Evolutionary conservation across 2,329 filamentous ascomycete species (phyloP).

Genomic region (Gyromitra esculenta): DNA sequence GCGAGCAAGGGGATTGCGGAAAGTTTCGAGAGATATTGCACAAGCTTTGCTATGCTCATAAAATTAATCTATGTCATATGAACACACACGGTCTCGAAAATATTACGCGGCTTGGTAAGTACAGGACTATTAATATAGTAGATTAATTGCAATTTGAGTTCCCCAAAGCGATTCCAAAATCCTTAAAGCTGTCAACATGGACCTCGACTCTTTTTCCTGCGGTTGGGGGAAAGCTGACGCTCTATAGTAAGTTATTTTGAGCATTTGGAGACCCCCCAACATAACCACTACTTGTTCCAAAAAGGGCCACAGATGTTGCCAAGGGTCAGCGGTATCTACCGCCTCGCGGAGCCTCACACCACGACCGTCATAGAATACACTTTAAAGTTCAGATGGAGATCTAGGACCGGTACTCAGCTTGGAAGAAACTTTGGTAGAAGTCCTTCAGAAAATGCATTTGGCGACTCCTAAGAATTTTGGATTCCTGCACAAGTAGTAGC

Average conservation of each 20-base stretch:
- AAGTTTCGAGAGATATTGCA: conserved; percentile 62
- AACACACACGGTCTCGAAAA: neutral
- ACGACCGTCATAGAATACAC: conserved; percentile 6
- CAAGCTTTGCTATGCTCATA: conserved; percentile 55
- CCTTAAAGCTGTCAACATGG: conserved; percentile 26
- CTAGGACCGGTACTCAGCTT: conserved; percentile 24
- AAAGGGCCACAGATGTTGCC: conserved; percentile 3
- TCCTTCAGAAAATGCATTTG: neutral
- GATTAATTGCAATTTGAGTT: conserved; percentile 16
- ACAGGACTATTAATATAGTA: conserved; percentile 19
- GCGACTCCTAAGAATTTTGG: neutral
- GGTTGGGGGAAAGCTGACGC: neutral
- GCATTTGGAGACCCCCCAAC: neutral
- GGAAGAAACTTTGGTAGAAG: neutral
- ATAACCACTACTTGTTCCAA: neutral
- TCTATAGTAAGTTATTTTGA: neutral
- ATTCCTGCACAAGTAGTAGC: neutral
- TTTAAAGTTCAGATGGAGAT: conserved; percentile 17
- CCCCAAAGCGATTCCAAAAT: conserved; percentile 11
- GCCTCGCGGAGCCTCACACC: conserved; percentile 26
- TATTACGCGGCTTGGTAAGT: neutral
- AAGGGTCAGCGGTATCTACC: conserved; percentile 33
- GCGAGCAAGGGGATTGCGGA: conserved; percentile 66
- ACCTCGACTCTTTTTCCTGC: conserved; percentile 42
- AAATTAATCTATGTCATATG: neutral